Base-by-base conservation (phyloP, 257 asterid species). In the Cordia subcordata region DNA sequence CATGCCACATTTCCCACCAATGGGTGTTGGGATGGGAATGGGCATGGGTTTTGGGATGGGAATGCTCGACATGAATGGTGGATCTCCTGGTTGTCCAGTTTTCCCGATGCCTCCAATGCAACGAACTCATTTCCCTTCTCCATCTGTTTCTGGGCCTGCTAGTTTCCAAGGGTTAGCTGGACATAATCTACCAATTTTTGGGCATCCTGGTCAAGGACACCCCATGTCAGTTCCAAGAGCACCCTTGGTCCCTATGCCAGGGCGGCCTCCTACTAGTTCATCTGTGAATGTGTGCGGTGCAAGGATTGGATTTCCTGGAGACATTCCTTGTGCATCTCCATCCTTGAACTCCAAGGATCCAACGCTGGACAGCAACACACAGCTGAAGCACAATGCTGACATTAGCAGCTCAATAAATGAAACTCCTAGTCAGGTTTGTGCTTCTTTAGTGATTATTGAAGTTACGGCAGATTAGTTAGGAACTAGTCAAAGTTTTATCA, bases 11-110 rank as follows among this genome's bases (percentile, higher is more conserved):
- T 86, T 75, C 73, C 66, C 89, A 19, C 76, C 83, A 23, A 64
- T 92, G 88, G 86, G 93, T 11, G 21, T 72, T 18, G 94, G 95
- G 51, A 63, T 88, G 81, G 90, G 90, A 14, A 64, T 79, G 75
- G 79, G 81, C 18, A 76, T 75, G 77, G 87, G 94, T 23, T 79
- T 45, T 21, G 91, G 94, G 37, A 79, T 85, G 85, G 85, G 93
- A 58, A 87, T 90, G 90, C 52, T 74, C 37, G 94, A 87, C 71
- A 83, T 87, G 91, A 80, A 73, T 35, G 77, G 80, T 53, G 79
- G 82, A 75, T 40, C 88, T 55, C 82, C 82, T 0, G 72, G 81
- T 53, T 75, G 46, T 75, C 86, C 96, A 16, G 60, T 81, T 45
- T 81, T 60, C 67, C 89, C 96, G 0, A 71, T 76, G 16, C 68